phyloP scores from a whole-genome alignment of 768 basidiomycete species.

The Agrocybe praecox region DNA sequence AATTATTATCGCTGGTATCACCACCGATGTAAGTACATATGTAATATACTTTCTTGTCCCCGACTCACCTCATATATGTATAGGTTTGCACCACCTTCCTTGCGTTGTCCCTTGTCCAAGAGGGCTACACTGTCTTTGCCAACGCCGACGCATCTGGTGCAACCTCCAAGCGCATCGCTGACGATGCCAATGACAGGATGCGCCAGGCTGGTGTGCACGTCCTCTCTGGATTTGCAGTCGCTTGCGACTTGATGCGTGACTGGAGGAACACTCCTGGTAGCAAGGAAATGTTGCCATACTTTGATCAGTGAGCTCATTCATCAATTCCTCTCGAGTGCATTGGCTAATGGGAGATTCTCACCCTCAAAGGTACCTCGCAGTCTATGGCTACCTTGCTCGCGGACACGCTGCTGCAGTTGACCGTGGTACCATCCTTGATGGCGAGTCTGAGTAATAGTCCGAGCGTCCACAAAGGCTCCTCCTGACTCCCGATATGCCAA shows the following conservation, averaged over 20 bases:
- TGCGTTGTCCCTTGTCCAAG: conserved; percentile 45
- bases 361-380: conserved; percentile 21
- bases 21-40: conserved; percentile 41
- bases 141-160: conserved; percentile 51
- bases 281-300: conserved; percentile 42
- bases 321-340: neutral
- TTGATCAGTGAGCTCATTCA: conserved; percentile 38
- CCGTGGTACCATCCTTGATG: conserved; percentile 20
- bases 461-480: too few relatives aligned
- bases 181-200: conserved; percentile 51
- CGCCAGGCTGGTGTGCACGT: conserved; percentile 48
- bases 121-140: conserved; percentile 49
- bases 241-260: conserved; percentile 50
- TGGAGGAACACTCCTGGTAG: conserved; percentile 52
- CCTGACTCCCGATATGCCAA: too few relatives aligned
- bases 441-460: conserved; percentile 20
- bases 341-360: neutral
- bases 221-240: conserved; percentile 44
- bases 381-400: conserved; percentile 28
- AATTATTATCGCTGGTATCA: conserved; percentile 51
- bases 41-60: neutral
- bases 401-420: conserved; percentile 27
- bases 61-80: neutral
- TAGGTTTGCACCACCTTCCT: conserved; percentile 53
- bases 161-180: conserved; percentile 38